These are phyloP conservation scores for Fusarium stilboides DNA, from an alignment of 2,329 filamentous ascomycete genomes.

Conservation along the genomic window DNA sequence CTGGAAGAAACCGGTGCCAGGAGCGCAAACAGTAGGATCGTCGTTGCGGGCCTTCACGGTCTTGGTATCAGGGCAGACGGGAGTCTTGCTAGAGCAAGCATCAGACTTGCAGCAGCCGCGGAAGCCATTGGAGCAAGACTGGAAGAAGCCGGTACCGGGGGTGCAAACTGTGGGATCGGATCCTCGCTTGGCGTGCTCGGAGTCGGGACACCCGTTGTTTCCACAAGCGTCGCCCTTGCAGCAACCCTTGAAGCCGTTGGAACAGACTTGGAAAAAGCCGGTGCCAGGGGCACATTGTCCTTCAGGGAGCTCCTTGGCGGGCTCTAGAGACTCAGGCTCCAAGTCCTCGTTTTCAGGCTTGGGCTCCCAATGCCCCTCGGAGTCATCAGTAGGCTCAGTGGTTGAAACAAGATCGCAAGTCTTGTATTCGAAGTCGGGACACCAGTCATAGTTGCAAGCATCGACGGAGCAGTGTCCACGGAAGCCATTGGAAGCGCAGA, in stretches of 20 bases:
- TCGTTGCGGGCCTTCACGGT: background rate
- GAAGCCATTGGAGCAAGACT: slow-evolving; percentile 17
- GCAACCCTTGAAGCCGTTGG: slow-evolving; percentile 16
- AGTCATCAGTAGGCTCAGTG: slow-evolving; percentile 5
- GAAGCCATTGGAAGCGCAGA: slow-evolving; percentile 32
- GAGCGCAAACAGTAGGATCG: slow-evolving; percentile 10
- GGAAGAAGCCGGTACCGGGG: slow-evolving; percentile 15
- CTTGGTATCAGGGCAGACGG: slow-evolving; percentile 8
- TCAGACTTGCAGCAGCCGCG: slow-evolving; percentile 21
- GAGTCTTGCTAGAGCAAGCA: slow-evolving; percentile 6
- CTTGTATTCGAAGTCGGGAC: slow-evolving; percentile 22
- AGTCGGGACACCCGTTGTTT: slow-evolving; percentile 8
- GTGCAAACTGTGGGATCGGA: background rate
- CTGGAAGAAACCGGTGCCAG: slow-evolving; percentile 19
- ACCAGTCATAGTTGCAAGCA: slow-evolving; percentile 33
- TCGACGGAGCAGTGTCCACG: slow-evolving; percentile 32
- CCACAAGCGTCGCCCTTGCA: slow-evolving; percentile 8
- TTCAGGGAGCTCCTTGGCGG: background rate
- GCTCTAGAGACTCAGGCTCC: background rate
- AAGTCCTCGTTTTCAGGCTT: background rate
- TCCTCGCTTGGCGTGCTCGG: slow-evolving; percentile 4
- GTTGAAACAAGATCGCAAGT: slow-evolving; percentile 32
- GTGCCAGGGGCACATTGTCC: slow-evolving; percentile 16
- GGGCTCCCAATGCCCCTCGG: background rate
- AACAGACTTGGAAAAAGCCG: slow-evolving; percentile 9